phyloP scores from a whole-genome alignment of 805 yeast genomes.

The Sungouiella thailandica region DNA sequence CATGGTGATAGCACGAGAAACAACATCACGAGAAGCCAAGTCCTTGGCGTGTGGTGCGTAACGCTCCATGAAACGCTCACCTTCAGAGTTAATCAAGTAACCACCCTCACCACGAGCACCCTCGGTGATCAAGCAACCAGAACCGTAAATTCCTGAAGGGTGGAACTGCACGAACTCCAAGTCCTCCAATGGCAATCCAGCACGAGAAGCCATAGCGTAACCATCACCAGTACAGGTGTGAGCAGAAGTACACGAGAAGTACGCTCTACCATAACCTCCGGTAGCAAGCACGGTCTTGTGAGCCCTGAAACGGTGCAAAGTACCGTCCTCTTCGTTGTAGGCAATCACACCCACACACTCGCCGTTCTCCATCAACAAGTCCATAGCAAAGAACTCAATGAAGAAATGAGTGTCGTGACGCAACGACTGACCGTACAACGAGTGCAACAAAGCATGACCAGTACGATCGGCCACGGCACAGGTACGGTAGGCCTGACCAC shows the following conservation, averaged over 20 bases:
- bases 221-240: slow-evolving; percentile 99
- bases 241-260: slow-evolving; percentile 98
- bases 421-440: slow-evolving; percentile 92
- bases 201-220: slow-evolving; percentile 96
- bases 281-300: slow-evolving; percentile 96
- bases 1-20: slow-evolving; percentile 96
- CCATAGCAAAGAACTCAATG: slow-evolving; percentile 95
- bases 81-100: slow-evolving; percentile 89
- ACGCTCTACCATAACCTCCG: slow-evolving; percentile 98
- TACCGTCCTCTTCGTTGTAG: slow-evolving; percentile 98
- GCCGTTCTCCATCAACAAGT: slow-evolving; percentile 90
- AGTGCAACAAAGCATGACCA: slow-evolving; percentile 94
- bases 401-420: slow-evolving; percentile 97
- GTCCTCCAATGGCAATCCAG: slow-evolving; percentile 97
- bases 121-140: slow-evolving; percentile 98
- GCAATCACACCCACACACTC: slow-evolving; percentile 96
- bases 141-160: slow-evolving; percentile 98
- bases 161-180: slow-evolving; percentile 98
- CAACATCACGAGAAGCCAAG: slow-evolving; percentile 97
- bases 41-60: slow-evolving; percentile 99
- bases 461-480: slow-evolving; percentile 99
- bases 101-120: slow-evolving; percentile 99
- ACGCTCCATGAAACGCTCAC: slow-evolving; percentile 99
- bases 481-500: slow-evolving; percentile 98
- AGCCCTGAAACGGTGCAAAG: slow-evolving; percentile 94